Evolutionary conservation across 1,139 yeast species (phyloP), one percentile per base, ranked within the genome.

Genomic region (Tardiomyces blankii): DNA sequence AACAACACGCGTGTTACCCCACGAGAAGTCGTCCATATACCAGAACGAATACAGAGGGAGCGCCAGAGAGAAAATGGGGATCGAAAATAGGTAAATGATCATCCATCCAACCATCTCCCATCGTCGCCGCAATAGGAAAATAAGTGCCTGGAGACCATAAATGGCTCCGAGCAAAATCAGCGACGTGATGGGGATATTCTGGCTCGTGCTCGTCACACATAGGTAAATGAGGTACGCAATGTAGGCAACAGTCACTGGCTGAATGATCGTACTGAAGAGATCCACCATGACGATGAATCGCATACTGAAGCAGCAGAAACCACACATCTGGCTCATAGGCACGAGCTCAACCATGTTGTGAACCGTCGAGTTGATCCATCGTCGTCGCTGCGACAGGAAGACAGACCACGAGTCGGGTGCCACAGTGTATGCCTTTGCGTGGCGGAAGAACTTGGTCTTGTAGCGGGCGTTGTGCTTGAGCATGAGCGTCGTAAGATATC

Each of bases 91-190:
- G 50, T 68, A 68, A 11, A 68, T 57, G 33, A 68, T 44, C 72
- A 68, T 68, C 72, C 72, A 68, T 7, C 70, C 71, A 49, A 67
- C 63, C 72, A 68, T 68, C 43, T 68, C 72, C 72, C 72, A 68
- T 47, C 62, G 58, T 45, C 69, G 54, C 23, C 72, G 56, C 33
- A 68, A 47, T 43, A 68, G 46, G 56, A 68, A 68, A 28, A 68
- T 60, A 27, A 68, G 43, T 2, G 67, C 67, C 48, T 68, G 72
- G 35, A 68, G 54, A 41, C 72, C 72, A 44, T 68, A 68, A 19
- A 67, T 66, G 9, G 69, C 68, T 9, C 60, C 67, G 33, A 68
- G 51, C 59, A 68, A 55, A 18, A 60, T 55, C 44, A 68, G 60
- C 2, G 72, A 68, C 5, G 70, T 65, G 47, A 64, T 49, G 3